These are phyloP conservation scores for Allantophomopsis lycopodina DNA, from an alignment of 2,329 filamentous ascomycete species.

Conservation along the genomic window DNA sequence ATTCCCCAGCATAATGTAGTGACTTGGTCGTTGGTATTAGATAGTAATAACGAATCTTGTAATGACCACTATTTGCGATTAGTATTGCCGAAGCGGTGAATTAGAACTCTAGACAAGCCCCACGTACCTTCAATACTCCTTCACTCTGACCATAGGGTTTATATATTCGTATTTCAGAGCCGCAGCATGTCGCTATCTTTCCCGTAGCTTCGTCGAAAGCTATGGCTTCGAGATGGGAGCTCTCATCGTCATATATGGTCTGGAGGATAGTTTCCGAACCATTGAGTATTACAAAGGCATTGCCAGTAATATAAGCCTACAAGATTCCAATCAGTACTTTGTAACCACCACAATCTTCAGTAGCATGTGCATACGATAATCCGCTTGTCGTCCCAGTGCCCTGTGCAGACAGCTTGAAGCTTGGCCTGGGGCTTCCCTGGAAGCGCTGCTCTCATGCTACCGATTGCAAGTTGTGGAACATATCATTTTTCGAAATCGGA, in stretches of 20 bases:
- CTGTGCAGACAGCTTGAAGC: slow-evolving; percentile 64
- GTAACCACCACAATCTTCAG: background rate
- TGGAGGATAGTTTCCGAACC: slow-evolving; percentile 66
- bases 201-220: slow-evolving; percentile 70
- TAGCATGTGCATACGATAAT: slow-evolving; percentile 48
- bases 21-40: slow-evolving; percentile 26
- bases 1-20: slow-evolving; percentile 74
- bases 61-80: slow-evolving; percentile 38
- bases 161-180: slow-evolving; percentile 59
- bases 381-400: slow-evolving; percentile 57
- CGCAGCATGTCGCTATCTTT: slow-evolving; percentile 68
- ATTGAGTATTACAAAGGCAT: slow-evolving; percentile 71
- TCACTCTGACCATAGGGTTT: slow-evolving; percentile 58
- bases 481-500: too few relatives aligned
- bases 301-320: slow-evolving; percentile 81
- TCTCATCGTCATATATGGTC: slow-evolving; percentile 77
- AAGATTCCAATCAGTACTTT: slow-evolving; percentile 4
- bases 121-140: slow-evolving; percentile 57
- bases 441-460: slow-evolving; percentile 62
- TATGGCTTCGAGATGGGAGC: slow-evolving; percentile 52
- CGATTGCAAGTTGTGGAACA: too few relatives aligned
- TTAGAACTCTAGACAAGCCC: background rate
- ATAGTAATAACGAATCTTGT: slow-evolving; percentile 42
- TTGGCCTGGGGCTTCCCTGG: slow-evolving; percentile 67
- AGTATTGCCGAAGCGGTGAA: too few relatives aligned